A percentile compares a stretch with the other conserved stretches of the same genome.
These are phyloP conservation scores for Laguncularia racemosa DNA, from an alignment of 345 rosid genomes.

Conservation along the genomic window DNA sequence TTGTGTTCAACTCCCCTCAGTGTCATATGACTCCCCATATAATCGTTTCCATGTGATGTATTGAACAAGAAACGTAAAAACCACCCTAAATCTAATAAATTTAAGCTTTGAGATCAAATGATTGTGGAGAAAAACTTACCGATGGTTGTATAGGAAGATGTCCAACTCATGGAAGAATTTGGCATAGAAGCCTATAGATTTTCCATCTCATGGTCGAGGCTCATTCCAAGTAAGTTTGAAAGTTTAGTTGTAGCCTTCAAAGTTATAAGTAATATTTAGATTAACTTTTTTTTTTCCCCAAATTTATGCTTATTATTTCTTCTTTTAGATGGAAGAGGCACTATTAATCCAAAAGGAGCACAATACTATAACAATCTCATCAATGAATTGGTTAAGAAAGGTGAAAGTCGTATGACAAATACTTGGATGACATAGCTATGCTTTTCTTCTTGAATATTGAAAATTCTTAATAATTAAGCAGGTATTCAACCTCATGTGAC, in stretches of 20 bases:
- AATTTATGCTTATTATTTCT: neutral
- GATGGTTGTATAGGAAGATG: constrained; percentile 16
- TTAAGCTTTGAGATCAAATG: no score
- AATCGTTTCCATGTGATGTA: no score
- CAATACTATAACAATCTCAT: constrained; percentile 17
- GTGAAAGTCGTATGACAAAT: neutral
- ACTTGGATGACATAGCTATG: neutral
- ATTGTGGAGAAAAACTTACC: neutral
- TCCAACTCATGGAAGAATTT: constrained; percentile 20
- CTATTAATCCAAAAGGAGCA: constrained; percentile 14
- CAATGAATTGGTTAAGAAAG: constrained; percentile 9
- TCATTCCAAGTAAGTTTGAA: constrained; percentile 19
- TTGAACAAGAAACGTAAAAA: no score
- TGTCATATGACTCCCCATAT: no score
- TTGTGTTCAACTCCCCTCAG: no score
- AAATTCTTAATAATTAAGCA: neutral
- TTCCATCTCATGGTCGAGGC: constrained; percentile 29
- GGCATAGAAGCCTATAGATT: constrained; percentile 21
- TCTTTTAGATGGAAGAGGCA: constrained; percentile 21
- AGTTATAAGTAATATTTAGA: neutral
- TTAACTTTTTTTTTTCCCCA: neutral
- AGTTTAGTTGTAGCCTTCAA: neutral
- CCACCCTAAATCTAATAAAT: no score
- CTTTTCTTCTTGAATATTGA: neutral
- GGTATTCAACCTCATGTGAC: constrained; percentile 33